Base-by-base conservation (phyloP, 2,329 filamentous ascomycete genomes). In the Ophiocordyceps sinensis region DNA sequence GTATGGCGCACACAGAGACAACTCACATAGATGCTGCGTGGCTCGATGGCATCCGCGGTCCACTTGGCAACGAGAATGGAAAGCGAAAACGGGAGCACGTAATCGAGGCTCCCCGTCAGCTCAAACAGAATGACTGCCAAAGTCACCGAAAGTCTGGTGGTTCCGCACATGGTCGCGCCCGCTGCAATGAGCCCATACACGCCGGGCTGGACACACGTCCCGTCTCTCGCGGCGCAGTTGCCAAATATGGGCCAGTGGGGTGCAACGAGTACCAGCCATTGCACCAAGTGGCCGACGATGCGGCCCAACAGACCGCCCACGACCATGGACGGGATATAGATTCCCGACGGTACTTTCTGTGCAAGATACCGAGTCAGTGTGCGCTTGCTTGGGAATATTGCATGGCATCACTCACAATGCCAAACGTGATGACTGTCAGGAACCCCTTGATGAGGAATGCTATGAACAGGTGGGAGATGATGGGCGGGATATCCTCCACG, bases 271-370 rank as follows among this genome's bases (percentile, higher is more conserved):
- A 89, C 86, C 40, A 85, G 61, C 62, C 83, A 87, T 57, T 96
- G 89, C 0, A 88, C 78, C 7, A 79, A 60, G 57, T 96, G 91
- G 1, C 91, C 91, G 12, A 94, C 75, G 36, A 91, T 79, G 8
- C 89, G 79, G 28, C 89, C 89, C 66, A 94, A 80, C 15, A 98
- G 67, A 53, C 91, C 91, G 48, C 91, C 91, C 15, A 96, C 86
- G 26, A 96, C 91, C 91, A 98, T 98, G 51, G 89, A 95, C 3
- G 91, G 91, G 2, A 98, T 88, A 52, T 98, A 98, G 50, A 98
- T 95, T 47, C 91, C 91, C 1, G 89, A 87, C 10, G 91, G 91
- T 0, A 96, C 79, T 70, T 96, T 96, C 70, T 76, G 55, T 38
- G 8, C 3, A 3, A 12, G 15, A 26, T 9, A 26, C 5, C 2